phyloP scores from a whole-genome alignment of 495 filamentous ascomycete genomes.

The Penicillium cataractarum region DNA sequence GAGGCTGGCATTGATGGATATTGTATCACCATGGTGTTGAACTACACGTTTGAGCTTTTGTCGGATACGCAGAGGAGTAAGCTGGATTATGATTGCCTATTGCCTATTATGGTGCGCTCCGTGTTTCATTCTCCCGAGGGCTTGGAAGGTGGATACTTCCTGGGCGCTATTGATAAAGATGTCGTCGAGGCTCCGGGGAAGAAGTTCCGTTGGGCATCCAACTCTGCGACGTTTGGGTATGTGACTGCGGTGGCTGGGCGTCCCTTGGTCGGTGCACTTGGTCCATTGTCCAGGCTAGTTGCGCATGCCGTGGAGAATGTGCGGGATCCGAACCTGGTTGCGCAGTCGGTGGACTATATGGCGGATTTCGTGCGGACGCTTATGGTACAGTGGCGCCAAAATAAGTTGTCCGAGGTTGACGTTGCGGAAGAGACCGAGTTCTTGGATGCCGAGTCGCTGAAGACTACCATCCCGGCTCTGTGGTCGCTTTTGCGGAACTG shows the following conservation, averaged over 20 bases:
- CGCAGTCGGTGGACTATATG: slow-evolving; percentile 71
- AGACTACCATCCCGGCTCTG: slow-evolving; percentile 71
- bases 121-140: slow-evolving; percentile 73
- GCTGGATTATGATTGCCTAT: slow-evolving; percentile 75
- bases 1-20: slow-evolving; percentile 59
- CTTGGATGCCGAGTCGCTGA: slow-evolving; percentile 69
- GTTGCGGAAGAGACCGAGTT: slow-evolving; percentile 69
- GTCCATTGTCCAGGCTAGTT: slow-evolving; percentile 75
- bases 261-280: slow-evolving; percentile 77
- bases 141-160: slow-evolving; percentile 79
- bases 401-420: slow-evolving; percentile 83
- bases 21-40: slow-evolving; percentile 72
- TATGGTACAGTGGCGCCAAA: slow-evolving; percentile 80
- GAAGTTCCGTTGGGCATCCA: slow-evolving; percentile 72
- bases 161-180: slow-evolving; percentile 77
- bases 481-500: slow-evolving; percentile 83
- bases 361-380: slow-evolving; percentile 70
- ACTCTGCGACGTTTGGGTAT: slow-evolving; percentile 60
- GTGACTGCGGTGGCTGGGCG: slow-evolving; percentile 59
- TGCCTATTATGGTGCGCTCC: slow-evolving; percentile 70
- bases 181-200: slow-evolving; percentile 62
- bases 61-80: slow-evolving; percentile 56
- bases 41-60: slow-evolving; percentile 77
- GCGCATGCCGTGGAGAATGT: slow-evolving; percentile 73
- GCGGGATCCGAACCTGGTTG: slow-evolving; percentile 59